A percentile compares a stretch with the other conserved stretches of the same genome.
Conservation (phyloP, 208 protist genomes). For the Trypanosoma brucei region DNA sequence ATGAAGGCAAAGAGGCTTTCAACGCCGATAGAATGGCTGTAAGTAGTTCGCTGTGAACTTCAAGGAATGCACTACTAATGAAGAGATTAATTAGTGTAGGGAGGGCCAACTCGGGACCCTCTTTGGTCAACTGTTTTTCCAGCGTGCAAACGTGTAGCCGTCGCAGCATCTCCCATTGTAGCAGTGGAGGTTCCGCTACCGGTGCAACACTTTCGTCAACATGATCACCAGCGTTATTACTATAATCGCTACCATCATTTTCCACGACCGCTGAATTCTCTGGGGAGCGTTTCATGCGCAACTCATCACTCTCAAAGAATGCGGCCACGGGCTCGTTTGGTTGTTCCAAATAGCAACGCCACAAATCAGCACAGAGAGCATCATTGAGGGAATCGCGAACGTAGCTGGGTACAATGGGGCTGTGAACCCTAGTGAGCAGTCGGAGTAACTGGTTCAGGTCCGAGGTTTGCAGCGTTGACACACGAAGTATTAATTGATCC, state of each 20-base stretch:
- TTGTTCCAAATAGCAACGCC: conserved; percentile 28
- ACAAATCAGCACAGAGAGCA: conserved; percentile 31
- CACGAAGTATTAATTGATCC: conserved; percentile 13
- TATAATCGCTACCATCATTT: not conserved
- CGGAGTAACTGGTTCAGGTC: conserved; percentile 19
- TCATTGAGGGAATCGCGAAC: conserved; percentile 22
- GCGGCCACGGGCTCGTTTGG: conserved; percentile 27
- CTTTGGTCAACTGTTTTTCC: conserved; percentile 19
- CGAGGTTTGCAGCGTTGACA: conserved; percentile 17
- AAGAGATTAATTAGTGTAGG: conserved; percentile 23
- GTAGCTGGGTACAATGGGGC: conserved; percentile 27
- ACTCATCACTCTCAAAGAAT: conserved; percentile 11
- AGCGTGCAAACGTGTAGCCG: conserved; percentile 14
- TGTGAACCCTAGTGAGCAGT: conserved; percentile 21
- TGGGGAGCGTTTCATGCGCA: not conserved
- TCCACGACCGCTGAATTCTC: not conserved
- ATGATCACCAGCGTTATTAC: not conserved
- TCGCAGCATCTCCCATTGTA: not conserved
- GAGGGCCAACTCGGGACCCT: conserved; percentile 13
- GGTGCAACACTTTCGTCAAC: too few species aligned
- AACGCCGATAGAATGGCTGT: conserved; percentile 14
- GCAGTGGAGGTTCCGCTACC: not conserved
- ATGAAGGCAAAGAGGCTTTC: conserved; percentile 11
- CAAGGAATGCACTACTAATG: conserved; percentile 17
- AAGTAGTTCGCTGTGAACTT: conserved; percentile 7